phyloP scores from a whole-genome alignment of 2,329 filamentous ascomycete genomes.

The Penicillium sp. region DNA sequence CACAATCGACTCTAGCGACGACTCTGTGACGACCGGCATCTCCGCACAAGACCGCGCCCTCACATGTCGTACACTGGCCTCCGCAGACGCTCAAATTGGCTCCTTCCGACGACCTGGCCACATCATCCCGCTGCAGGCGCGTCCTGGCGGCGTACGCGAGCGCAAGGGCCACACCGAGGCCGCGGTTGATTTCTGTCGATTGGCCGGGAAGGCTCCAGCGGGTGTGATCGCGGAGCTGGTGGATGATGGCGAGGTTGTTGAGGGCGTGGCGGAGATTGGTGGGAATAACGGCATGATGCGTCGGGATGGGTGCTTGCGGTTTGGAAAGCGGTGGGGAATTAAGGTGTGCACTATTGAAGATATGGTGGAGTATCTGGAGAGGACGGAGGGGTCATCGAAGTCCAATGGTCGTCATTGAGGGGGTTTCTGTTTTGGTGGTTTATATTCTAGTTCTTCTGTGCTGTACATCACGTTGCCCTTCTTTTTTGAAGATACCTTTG shows the following conservation, averaged over 20 bases:
- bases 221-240: slow-evolving; percentile 92
- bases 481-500: slow-evolving; percentile 6
- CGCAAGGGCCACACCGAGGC: slow-evolving; percentile 91
- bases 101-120: slow-evolving; percentile 85
- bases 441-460: slow-evolving; percentile 8
- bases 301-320: slow-evolving; percentile 82
- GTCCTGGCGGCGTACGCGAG: slow-evolving; percentile 77
- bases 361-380: slow-evolving; percentile 78
- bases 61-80: slow-evolving; percentile 78
- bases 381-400: slow-evolving; percentile 62
- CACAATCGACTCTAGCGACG: slow-evolving; percentile 77
- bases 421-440: slow-evolving; percentile 9
- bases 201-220: slow-evolving; percentile 76
- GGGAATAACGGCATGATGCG: slow-evolving; percentile 85
- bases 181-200: slow-evolving; percentile 82
- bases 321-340: slow-evolving; percentile 85
- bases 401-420: slow-evolving; percentile 42
- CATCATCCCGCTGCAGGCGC: slow-evolving; percentile 81
- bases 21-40: slow-evolving; percentile 83
- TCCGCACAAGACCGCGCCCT: slow-evolving; percentile 83
- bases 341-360: slow-evolving; percentile 96
- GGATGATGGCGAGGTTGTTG: slow-evolving; percentile 76
- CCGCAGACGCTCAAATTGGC: slow-evolving; percentile 59
- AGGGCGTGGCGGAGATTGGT: slow-evolving; percentile 66
- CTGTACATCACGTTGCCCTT: slow-evolving; percentile 10